Evolutionary conservation across 2,329 filamentous ascomycete genomes (phyloP), one percentile per base, ranked within the genome.

Genomic region (Aspergillus ruber): DNA sequence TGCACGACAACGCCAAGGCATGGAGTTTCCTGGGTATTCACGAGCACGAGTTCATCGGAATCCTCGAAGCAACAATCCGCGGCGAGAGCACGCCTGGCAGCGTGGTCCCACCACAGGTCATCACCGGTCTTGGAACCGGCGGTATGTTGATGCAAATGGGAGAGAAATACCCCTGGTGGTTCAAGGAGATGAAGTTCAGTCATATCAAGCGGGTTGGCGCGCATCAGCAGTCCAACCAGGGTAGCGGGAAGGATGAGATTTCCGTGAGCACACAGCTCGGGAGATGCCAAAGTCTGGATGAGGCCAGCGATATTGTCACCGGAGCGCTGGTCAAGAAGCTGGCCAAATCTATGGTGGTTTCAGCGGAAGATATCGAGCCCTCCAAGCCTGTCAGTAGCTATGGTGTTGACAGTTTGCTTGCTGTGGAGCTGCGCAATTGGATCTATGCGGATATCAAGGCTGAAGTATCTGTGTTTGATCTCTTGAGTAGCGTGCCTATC

Each of bases 391-490:
- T 55, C 4, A 51, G 56, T 36, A 49, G 53, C 10, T 53, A 57
- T 20, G 59, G 60, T 7, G 51, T 61, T 7, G 60, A 62, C 33
- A 61, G 59, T 1, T 47, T 61, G 12, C 46, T 57, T 4, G 60
- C 59, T 3, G 57, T 62, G 17, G 59, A 62, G 18, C 45, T 62
- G 10, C 55, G 59, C 3, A 59, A 56, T 4, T 62, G 58, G 56
- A 57, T 62, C 42, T 23, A 54, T 5, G 58, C 54, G 35, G 55
- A 59, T 29, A 40, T 61, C 2, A 45, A 48, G 1, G 53, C 58
- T 1, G 54, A 60, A n/a, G 49, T 62, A 20, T 50, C 59, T 1
- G 56, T 61, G 1, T 43, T 62, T 13, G 61, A 60, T 20, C 57
- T 62, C 5, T 53, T 60, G 36, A 55, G 58, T 15, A 55, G 51